Base-by-base conservation (phyloP, 495 filamentous ascomycete genomes). In the Parathielavia hyrcaniae region DNA sequence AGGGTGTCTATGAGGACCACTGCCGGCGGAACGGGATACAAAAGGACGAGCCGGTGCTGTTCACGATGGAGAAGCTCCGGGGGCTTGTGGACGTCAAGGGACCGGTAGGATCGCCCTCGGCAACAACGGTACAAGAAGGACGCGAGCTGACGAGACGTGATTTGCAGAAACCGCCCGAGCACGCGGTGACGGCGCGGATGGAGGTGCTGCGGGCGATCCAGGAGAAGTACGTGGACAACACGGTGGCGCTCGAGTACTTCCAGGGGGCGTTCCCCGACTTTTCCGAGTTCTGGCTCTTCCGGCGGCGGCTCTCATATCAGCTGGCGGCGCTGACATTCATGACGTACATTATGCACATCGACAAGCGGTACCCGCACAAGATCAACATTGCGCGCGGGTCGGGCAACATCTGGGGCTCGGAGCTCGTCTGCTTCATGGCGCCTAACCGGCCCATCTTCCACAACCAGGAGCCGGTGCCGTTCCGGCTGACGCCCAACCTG, bases 261-360 rank as follows among this genome's bases (percentile, higher is more conserved):
- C 84, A 90, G 68, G 77, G 82, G 57, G 89, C 83, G 10, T 96
- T 92, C 72, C 89, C 93, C 53, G 88, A 88, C 45, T 97, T 87
- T 67, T 79, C 88, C 23, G 91, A 96, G 65, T 96, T 97, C 80
- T 97, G 91, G 88, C 83, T 97, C 40, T 99, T 99, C 87, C 85
- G 92, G 44, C 84, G 91, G 49, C 90, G 95, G 56, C 97, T 97
- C 71, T 86, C 89, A 32, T 97, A 97, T 74, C 93, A 97, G 73
- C 85, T 96, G 49, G 91, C 93, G n/a, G 86, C 91, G 2, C 80
- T 97, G 55, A 96, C 91, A 13, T 99, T 97, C 77, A 95, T 99
- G 88, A 99, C 95, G 38, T 97, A 96, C 68, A 86, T 95, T 59
- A 88, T 99, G 75, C 89, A 90, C 76, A 97, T 97, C 80, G 87